phyloP scores from a whole-genome alignment of 1,139 yeast genomes.

The Suhomyces terraborum region DNA sequence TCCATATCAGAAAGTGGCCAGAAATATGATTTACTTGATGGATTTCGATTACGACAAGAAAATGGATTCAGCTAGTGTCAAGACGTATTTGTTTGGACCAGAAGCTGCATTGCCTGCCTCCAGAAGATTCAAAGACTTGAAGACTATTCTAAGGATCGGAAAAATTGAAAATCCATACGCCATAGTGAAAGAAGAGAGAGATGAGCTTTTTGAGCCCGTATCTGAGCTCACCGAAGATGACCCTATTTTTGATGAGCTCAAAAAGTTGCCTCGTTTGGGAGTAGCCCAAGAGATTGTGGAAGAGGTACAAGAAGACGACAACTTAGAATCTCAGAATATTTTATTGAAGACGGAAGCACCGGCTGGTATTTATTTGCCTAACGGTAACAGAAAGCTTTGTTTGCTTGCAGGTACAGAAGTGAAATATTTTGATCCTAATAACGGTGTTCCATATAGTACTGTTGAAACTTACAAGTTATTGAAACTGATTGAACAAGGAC shows the following conservation, averaged over 20 bases:
- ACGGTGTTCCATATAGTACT: constrained; percentile 82
- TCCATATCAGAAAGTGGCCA: constrained; percentile 60
- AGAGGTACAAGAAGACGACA: constrained; percentile 39
- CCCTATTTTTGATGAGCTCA: constrained; percentile 51
- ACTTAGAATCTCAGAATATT: constrained; percentile 47
- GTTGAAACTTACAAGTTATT: constrained; percentile 76
- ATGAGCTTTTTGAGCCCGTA: constrained; percentile 37
- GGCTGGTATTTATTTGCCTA: constrained; percentile 71
- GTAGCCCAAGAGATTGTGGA: constrained; percentile 55
- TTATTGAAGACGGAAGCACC: constrained; percentile 67
- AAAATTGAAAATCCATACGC: constrained; percentile 46
- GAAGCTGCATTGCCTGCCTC: constrained; percentile 56
- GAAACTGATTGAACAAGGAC: constrained; percentile 66
- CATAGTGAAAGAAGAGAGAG: constrained; percentile 37
- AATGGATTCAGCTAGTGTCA: constrained; percentile 29
- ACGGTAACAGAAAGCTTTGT: constrained; percentile 70
- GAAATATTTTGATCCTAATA: constrained; percentile 81
- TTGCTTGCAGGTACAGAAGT: constrained; percentile 79
- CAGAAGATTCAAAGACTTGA: constrained; percentile 55
- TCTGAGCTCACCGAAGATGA: constrained; percentile 40
- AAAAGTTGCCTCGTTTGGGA: constrained; percentile 65
- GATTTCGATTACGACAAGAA: constrained; percentile 42
- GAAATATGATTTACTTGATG: constrained; percentile 50
- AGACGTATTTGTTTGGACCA: constrained; percentile 57
- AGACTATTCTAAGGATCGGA: constrained; percentile 55